phyloP scores from a whole-genome alignment of 2,329 filamentous ascomycete species.

The Claviceps fusiformis region DNA sequence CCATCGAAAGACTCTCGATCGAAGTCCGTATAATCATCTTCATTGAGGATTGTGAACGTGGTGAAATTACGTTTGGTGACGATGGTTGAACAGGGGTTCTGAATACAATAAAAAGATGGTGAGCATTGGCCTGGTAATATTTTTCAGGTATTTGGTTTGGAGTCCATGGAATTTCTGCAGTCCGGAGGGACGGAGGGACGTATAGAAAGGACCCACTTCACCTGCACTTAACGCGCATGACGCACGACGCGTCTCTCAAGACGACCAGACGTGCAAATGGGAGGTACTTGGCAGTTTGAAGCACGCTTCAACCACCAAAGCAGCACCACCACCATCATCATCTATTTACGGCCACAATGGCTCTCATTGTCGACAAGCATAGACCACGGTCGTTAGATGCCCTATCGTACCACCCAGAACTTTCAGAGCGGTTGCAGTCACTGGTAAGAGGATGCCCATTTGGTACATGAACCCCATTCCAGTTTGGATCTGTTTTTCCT shows the following conservation, averaged over 20 bases:
- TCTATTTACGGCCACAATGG: conserved; percentile 32
- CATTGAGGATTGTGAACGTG: neutral
- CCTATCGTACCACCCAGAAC: conserved; percentile 76
- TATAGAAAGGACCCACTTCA: too few species aligned
- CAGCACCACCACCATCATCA: neutral
- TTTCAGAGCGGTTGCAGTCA: conserved; percentile 75
- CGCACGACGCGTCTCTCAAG: conserved; percentile 20
- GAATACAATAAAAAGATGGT: too few species aligned
- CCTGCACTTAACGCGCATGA: conserved; percentile 26
- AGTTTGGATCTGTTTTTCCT: neutral
- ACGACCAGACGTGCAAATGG: neutral
- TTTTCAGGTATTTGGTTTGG: too few species aligned
- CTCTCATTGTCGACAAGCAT: conserved; percentile 59
- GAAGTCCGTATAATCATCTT: neutral
- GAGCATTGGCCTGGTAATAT: neutral
- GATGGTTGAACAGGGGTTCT: too few species aligned
- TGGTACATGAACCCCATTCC: neutral
- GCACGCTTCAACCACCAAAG: conserved; percentile 7
- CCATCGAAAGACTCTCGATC: neutral
- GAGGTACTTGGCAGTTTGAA: conserved; percentile 10
- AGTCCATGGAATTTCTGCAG: neutral
- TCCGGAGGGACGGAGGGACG: neutral
- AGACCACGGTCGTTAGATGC: conserved; percentile 60
- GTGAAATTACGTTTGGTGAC: neutral
- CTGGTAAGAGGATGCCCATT: conserved; percentile 44